A percentile compares a stretch with the other conserved stretches of the same genome.
Conservation (phyloP, 768 basidiomycete species). For the Podaxis carcinomalis region DNA sequence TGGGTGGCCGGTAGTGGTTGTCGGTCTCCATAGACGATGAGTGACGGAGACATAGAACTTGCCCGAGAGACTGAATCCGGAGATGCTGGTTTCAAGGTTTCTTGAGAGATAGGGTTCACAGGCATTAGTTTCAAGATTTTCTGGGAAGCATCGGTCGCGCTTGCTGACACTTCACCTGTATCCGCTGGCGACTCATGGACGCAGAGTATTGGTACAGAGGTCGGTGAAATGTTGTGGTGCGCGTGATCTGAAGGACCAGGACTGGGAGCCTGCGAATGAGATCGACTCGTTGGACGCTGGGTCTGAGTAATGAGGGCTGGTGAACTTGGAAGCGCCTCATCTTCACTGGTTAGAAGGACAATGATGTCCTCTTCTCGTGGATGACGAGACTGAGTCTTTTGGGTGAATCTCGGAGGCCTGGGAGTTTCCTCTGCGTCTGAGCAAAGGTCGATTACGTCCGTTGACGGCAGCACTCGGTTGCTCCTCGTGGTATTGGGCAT, state of each 20-base stretch:
- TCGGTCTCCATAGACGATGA: background rate
- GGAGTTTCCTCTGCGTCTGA: constrained; percentile 15
- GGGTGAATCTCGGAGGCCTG: background rate
- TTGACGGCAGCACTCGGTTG: background rate
- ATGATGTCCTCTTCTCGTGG: constrained; percentile 9
- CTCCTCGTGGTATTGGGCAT: background rate
- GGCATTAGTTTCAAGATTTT: background rate
- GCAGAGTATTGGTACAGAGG: background rate
- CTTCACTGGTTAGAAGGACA: constrained; percentile 16
- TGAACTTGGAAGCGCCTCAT: constrained; percentile 7
- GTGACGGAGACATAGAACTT: background rate
- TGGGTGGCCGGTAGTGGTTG: background rate
- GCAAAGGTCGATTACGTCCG: constrained; percentile 21
- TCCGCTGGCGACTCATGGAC: background rate
- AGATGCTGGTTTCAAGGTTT: background rate
- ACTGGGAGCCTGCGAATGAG: background rate
- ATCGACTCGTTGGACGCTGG: background rate
- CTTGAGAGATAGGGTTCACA: background rate
- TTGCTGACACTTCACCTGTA: too few relatives aligned
- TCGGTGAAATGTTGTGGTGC: background rate
- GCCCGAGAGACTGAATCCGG: background rate
- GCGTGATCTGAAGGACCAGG: background rate
- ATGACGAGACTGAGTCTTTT: background rate
- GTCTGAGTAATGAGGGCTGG: too few relatives aligned
- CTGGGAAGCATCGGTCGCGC: background rate